Evolutionary conservation across 768 basidiomycete species (phyloP).

Genomic region (Termitomyces heimii): DNA sequence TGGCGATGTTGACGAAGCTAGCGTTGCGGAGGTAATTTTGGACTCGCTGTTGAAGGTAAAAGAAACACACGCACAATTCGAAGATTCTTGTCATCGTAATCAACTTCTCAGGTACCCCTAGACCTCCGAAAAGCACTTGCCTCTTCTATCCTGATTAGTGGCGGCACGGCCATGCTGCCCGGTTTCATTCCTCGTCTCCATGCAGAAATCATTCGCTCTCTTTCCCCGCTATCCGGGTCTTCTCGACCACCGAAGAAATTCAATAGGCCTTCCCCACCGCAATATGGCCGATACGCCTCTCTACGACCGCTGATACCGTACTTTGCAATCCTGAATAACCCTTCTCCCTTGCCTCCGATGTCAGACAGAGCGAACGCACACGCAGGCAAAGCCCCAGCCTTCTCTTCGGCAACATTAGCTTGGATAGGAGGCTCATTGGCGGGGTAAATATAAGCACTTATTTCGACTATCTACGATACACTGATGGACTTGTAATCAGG

Average conservation of each 20-base stretch:
- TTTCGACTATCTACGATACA: neutral
- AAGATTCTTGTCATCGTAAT: neutral
- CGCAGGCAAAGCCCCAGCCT: slow-evolving; percentile 84
- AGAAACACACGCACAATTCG: neutral
- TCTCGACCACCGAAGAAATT: slow-evolving; percentile 30
- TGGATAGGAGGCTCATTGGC: slow-evolving; percentile 96
- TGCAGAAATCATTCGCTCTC: slow-evolving; percentile 60
- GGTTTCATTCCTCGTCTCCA: slow-evolving; percentile 92
- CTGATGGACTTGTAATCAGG: slow-evolving; percentile 28
- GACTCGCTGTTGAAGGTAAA: slow-evolving; percentile 73
- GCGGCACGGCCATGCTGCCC: slow-evolving; percentile 88
- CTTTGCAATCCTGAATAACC: slow-evolving; percentile 85
- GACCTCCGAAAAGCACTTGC: slow-evolving; percentile 85
- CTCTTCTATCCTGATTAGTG: slow-evolving; percentile 79
- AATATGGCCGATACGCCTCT: slow-evolving; percentile 69
- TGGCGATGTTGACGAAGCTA: slow-evolving; percentile 83
- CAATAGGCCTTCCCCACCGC: slow-evolving; percentile 34
- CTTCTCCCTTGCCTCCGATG: slow-evolving; percentile 47
- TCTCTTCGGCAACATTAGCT: slow-evolving; percentile 70
- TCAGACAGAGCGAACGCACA: slow-evolving; percentile 50
- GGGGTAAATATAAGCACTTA: slow-evolving; percentile 50
- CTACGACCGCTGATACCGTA: slow-evolving; percentile 67
- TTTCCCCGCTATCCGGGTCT: slow-evolving; percentile 32
- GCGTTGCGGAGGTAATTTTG: slow-evolving; percentile 76
- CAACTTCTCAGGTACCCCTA: slow-evolving; percentile 61